Base-by-base conservation (phyloP, 179 eudicot species). In the Nepenthes alata region DNA sequence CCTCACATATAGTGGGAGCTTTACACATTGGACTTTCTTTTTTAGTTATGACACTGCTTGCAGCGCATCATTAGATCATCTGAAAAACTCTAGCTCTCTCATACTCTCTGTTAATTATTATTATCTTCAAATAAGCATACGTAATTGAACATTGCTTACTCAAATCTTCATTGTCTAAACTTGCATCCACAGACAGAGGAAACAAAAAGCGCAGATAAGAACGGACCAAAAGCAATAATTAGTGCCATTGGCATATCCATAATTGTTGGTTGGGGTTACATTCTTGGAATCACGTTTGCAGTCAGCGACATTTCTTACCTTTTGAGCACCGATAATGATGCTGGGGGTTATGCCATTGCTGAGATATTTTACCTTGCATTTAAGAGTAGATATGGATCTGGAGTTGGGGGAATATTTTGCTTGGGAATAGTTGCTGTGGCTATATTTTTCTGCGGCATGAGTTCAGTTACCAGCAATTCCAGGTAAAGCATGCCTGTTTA, bases 301-400 rank as follows among this genome's bases (percentile, higher is more conserved):
- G 95, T 86, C 54, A 89, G 85, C 4, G 77, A 89, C 63, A 85
- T 91, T 67, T 95, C 96, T 15, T 56, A 69, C 71, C 91, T 89
- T 63, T 47, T 91, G 74, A 85, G 76, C 58, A 61, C 4, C 11
- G 81, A 85, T 2, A 91, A 91, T 56, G 86, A 89, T 57, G 83
- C 98, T 44, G 95, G 95, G 11, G 96, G 96, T 39, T 91, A 91
- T 69, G 98, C 96, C 49, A 86, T 86, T 67, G 98, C 98, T 0
- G 80, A 91, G 76, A 69, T 91, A 53, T 91, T 91, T 70, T 89
- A 84, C 77, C 77, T 59, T 56, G 88, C 82, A 16, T 91, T 91
- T 74, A 89, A 83, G 64, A 73, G 73, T 57, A 74, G 98, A 71
- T 89, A 78, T 64, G 96, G 96, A 35, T 81, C 48, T 74, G 98